phyloP scores from a whole-genome alignment of 2,329 filamentous ascomycete species.

The Fusarium verrucosum region DNA sequence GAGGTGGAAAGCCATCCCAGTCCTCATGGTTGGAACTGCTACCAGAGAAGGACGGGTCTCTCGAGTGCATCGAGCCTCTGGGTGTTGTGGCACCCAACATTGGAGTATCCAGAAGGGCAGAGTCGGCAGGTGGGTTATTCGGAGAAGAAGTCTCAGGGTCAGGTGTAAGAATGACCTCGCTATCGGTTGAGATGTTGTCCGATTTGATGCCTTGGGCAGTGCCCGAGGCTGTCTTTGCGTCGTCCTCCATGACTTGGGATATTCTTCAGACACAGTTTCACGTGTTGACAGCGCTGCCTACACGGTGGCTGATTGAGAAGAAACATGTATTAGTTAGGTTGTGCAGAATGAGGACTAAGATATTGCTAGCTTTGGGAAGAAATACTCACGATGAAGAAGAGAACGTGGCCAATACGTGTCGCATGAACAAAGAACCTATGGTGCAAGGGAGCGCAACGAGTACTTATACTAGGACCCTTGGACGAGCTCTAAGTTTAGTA shows the following conservation, averaged over 20 bases:
- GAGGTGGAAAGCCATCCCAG: constrained; percentile 84
- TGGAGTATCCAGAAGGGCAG: constrained; percentile 59
- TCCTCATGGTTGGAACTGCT: constrained; percentile 88
- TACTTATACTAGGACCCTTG: constrained; percentile 20
- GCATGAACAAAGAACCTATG: not conserved
- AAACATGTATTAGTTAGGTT: not conserved
- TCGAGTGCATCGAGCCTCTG: constrained; percentile 70
- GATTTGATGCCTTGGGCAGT: constrained; percentile 33
- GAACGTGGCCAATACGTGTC: not conserved
- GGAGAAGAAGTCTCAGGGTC: constrained; percentile 54
- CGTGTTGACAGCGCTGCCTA: constrained; percentile 1
- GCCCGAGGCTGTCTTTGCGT: constrained; percentile 27
- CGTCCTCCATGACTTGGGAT: constrained; percentile 43
- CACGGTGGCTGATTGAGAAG: not conserved
- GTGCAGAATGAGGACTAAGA: not conserved
- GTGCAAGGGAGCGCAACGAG: constrained; percentile 17
- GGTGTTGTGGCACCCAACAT: constrained; percentile 57
- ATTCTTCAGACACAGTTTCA: not conserved
- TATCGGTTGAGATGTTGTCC: constrained; percentile 41
- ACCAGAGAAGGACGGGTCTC: constrained; percentile 82
- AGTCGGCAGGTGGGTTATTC: constrained; percentile 55
- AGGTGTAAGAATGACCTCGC: constrained; percentile 55
- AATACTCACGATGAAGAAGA: constrained; percentile 5
- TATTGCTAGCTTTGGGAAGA: not conserved
- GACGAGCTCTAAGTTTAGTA: constrained; percentile 1